A percentile compares a stretch with the other conserved stretches of the same genome.
Evolutionary conservation across 2,329 filamentous ascomycete genomes (phyloP).

Genomic region (Aspergillus ochraceoroseus): DNA sequence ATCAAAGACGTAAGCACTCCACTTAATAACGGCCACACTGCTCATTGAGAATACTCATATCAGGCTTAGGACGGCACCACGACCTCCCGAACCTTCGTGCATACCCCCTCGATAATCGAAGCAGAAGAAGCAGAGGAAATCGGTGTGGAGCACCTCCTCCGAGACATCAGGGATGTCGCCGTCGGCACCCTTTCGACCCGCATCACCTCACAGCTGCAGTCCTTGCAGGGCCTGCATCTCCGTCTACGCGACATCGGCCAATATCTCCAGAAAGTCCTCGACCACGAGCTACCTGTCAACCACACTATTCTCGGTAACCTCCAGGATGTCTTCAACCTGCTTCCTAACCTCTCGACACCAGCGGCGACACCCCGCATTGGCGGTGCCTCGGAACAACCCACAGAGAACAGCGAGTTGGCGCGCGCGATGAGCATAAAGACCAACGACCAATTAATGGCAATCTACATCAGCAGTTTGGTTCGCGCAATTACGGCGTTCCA

Average conservation of each 20-base stretch:
- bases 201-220: slow-evolving; percentile 96
- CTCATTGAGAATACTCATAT: no score
- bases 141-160: slow-evolving; percentile 92
- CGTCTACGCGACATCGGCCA: slow-evolving; percentile 90
- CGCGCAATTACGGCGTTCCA: slow-evolving; percentile 98
- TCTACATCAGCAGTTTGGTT: slow-evolving; percentile 95
- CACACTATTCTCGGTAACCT: slow-evolving; percentile 95
- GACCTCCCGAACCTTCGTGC: slow-evolving; percentile 94
- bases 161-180: slow-evolving; percentile 96
- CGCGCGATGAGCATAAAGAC: slow-evolving; percentile 98
- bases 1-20: slow-evolving; percentile 82
- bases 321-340: slow-evolving; percentile 98
- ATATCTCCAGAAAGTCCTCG: slow-evolving; percentile 93
- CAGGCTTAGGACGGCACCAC: slow-evolving; percentile 95
- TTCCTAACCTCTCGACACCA: slow-evolving; percentile 89
- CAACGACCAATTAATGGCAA: slow-evolving; percentile 97
- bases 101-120: slow-evolving; percentile 97
- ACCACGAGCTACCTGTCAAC: slow-evolving; percentile 89
- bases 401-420: slow-evolving; percentile 78
- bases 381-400: slow-evolving; percentile 49
- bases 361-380: slow-evolving; percentile 57
- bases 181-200: slow-evolving; percentile 94
- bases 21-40: no score
- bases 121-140: slow-evolving; percentile 99
- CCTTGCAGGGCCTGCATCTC: slow-evolving; percentile 89